Evolutionary conservation across 495 filamentous ascomycete genomes (phyloP), one percentile per base, ranked within the genome.

Genomic region (Xylaria acuta): DNA sequence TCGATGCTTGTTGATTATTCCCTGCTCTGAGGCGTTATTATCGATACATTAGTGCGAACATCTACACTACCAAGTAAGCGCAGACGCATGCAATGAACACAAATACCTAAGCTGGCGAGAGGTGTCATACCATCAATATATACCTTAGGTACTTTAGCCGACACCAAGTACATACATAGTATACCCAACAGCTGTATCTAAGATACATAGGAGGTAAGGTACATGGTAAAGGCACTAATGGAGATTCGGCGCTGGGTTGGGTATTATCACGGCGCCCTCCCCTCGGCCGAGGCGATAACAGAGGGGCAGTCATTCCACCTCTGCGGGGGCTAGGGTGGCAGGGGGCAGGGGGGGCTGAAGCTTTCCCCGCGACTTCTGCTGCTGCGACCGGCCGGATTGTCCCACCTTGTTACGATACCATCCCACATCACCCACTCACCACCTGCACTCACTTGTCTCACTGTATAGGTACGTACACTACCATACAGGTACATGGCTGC

Each of bases 231-330:
- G 30, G 54, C 54, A 36, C 54, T 59, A 60, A 60, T 60, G 7
- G 58, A 36, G 32, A 38, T 22, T 38, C n/a, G 58, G 20, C 8
- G 32, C 58, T 60, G 58, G 58, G 58, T 60, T 60, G 58, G 58
- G 58, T 60, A 5, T 60, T 5, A 9, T 25, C 18, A 38, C 22
- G 32, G 58, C 32, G 32, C 34, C 34, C 14, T 7, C 30, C 34
- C 32, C 25, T 36, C 20, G 58, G 58, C 8, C 58, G 58, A 38
- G 5, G 58, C 18, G 30, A 60, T 56, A 56, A 56, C 53, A 56
- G 53, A 56, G 53, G 53, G 58, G 58, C 34, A n/a, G 58, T 60
- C 58, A 60, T 60, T 60, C 58, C 58, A 60, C 58, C 20, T 60
- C 18, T 60, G 58, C 58, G 58, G 58, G 58, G 58, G 7, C 36